A percentile compares a stretch with the other conserved stretches of the same genome.
Evolutionary conservation across 2,329 filamentous ascomycete species (phyloP).

Genomic region (Microsporum ferrugineum): DNA sequence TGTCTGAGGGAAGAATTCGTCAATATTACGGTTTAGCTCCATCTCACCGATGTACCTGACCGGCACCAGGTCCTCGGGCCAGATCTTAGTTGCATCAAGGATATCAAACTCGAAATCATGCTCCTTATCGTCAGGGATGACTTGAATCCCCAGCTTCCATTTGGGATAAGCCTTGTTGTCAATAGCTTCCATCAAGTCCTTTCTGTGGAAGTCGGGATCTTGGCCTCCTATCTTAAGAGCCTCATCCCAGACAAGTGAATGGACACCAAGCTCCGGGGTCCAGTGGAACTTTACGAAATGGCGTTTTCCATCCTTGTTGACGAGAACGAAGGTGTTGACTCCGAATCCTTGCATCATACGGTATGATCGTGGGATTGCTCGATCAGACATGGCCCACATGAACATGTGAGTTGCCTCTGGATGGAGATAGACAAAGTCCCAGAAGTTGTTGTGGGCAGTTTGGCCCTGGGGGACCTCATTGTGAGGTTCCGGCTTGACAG

Average conservation of each 20-base stretch:
- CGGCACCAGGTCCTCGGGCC: conserved; percentile 67
- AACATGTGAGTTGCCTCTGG: conserved; percentile 67
- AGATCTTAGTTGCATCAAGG: conserved; percentile 73
- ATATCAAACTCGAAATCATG: conserved; percentile 78
- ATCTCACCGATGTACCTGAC: conserved; percentile 68
- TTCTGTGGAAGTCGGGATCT: conserved; percentile 72
- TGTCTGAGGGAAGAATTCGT: conserved; percentile 72
- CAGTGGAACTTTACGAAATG: conserved; percentile 70
- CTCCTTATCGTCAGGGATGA: conserved; percentile 58
- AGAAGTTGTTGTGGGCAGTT: conserved; percentile 62
- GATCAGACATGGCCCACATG: conserved; percentile 68
- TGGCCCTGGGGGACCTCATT: conserved; percentile 61
- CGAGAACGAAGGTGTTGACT: conserved; percentile 64
- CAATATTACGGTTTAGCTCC: conserved; percentile 66
- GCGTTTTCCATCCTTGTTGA: conserved; percentile 56
- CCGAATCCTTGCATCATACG: conserved; percentile 83
- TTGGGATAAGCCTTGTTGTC: conserved; percentile 58
- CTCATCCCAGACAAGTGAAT: conserved; percentile 68
- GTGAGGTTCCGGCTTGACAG: conserved; percentile 58
- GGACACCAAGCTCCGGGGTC: conserved; percentile 62
- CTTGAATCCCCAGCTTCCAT: conserved; percentile 76
- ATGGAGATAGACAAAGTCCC: conserved; percentile 60
- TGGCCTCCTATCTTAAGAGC: conserved; percentile 62
- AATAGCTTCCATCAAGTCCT: conserved; percentile 65
- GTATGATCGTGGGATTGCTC: conserved; percentile 60